phyloP scores from a whole-genome alignment of 768 basidiomycete genomes.

The Phallus indusiatus region DNA sequence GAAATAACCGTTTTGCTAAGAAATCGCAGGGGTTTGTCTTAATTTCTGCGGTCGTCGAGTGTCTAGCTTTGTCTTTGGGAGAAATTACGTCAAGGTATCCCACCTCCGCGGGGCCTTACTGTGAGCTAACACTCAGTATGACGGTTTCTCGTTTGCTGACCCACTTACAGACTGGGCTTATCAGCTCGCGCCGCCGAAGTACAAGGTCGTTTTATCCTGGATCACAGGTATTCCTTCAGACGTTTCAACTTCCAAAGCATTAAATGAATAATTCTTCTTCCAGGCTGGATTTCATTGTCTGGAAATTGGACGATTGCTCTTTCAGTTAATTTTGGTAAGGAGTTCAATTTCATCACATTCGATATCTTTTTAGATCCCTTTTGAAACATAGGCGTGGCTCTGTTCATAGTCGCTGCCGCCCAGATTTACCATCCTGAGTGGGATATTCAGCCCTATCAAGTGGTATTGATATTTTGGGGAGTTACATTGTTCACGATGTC shows the following conservation, averaged over 20 bases:
- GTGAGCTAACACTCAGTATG: neutral
- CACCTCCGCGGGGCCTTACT: conserved; percentile 53
- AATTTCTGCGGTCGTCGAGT: conserved; percentile 38
- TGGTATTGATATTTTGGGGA: conserved; percentile 49
- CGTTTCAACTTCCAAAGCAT: no score
- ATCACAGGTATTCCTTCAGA: conserved; percentile 24
- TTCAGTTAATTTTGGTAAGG: conserved; percentile 49
- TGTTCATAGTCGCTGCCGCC: conserved; percentile 49
- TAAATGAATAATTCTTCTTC: neutral
- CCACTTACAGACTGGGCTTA: conserved; percentile 42
- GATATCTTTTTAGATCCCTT: neutral
- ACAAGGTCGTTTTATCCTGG: conserved; percentile 47
- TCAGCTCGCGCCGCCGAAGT: conserved; percentile 43
- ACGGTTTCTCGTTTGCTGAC: neutral
- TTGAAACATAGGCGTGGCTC: conserved; percentile 38
- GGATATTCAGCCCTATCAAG: conserved; percentile 47
- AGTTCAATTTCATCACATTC: neutral
- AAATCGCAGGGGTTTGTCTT: conserved; percentile 31
- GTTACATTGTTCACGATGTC: conserved; percentile 37
- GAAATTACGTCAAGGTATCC: conserved; percentile 55
- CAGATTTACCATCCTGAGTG: conserved; percentile 51
- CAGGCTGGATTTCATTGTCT: conserved; percentile 60
- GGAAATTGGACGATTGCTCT: conserved; percentile 63
- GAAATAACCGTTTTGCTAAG: neutral
- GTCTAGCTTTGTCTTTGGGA: conserved; percentile 43